Conservation (phyloP, 345 rosid species). For the Streptanthus diversifolius region DNA sequence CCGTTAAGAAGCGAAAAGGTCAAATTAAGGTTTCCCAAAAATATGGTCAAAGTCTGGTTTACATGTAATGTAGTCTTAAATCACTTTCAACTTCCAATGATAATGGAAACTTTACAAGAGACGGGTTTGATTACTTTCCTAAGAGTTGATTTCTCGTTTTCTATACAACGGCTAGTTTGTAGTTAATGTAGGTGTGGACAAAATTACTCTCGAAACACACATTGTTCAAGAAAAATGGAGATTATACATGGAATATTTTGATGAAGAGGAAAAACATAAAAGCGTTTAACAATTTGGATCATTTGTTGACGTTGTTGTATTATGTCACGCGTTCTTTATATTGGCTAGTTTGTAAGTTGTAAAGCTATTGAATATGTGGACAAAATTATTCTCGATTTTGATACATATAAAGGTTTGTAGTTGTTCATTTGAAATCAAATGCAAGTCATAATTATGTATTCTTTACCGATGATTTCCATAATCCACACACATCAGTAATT, state of each 20-base stretch:
- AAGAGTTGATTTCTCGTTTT: neutral
- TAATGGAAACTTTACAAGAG: neutral
- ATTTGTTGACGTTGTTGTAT: neutral
- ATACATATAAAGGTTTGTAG: neutral
- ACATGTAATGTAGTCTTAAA: neutral
- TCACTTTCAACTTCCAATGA: neutral
- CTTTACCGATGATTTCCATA: neutral
- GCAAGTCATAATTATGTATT: neutral
- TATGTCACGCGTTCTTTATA: neutral
- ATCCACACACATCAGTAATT: neutral
- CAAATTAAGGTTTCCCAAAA: neutral
- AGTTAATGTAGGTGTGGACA: neutral
- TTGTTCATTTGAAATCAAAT: neutral
- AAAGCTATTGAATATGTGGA: neutral
- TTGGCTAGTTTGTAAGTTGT: neutral
- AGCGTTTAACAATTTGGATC: neutral
- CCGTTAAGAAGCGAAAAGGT: neutral
- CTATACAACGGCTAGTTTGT: conserved; percentile 1
- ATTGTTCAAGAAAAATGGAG: neutral
- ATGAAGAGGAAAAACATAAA: neutral
- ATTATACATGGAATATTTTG: neutral
- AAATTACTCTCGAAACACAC: neutral
- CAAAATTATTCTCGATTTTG: neutral
- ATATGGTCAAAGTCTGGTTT: neutral
- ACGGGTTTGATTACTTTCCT: neutral